Conservation (phyloP, 192 early-diverging fungal genomes). For the Umbelopsis vinacea region DNA sequence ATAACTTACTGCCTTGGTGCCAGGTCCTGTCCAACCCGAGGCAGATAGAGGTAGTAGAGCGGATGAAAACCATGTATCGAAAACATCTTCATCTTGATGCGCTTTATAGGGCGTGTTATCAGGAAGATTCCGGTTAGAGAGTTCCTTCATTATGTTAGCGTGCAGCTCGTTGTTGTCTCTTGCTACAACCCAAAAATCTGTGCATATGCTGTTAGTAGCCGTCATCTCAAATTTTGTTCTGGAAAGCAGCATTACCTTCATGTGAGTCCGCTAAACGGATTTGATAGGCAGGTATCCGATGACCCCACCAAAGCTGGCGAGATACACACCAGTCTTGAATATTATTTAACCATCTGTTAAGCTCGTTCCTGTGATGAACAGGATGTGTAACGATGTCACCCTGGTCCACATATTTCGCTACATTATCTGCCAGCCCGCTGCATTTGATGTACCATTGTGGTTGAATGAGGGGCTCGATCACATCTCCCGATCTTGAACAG, state of each 20-base stretch:
- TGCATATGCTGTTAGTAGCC: not conserved
- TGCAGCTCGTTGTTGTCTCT: conserved; percentile 58
- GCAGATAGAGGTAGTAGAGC: conserved; percentile 88
- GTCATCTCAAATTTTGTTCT: not conserved
- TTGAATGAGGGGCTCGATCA: conserved; percentile 94
- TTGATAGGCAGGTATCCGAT: conserved; percentile 90
- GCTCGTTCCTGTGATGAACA: conserved; percentile 74
- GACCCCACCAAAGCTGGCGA: conserved; percentile 98
- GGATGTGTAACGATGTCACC: conserved; percentile 76
- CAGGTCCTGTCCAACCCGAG: conserved; percentile 50
- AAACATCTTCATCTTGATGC: conserved; percentile 84
- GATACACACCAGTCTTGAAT: conserved; percentile 99
- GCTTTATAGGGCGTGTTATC: conserved; percentile 39
- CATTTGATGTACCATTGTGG: conserved; percentile 98
- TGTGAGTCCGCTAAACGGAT: conserved; percentile 55
- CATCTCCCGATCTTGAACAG: conserved; percentile 85
- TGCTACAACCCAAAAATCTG: conserved; percentile 70
- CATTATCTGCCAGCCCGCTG: conserved; percentile 71
- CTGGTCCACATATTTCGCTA: conserved; percentile 64
- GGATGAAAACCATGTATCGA: conserved; percentile 99
- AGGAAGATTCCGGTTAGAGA: conserved; percentile 46
- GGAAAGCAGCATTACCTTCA: not conserved
- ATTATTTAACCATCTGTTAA: conserved; percentile 82
- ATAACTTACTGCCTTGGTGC: not conserved
- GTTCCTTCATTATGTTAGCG: conserved; percentile 53